phyloP scores from a whole-genome alignment of 2,329 filamentous ascomycete species.

The Emergomyces pasteurianus region DNA sequence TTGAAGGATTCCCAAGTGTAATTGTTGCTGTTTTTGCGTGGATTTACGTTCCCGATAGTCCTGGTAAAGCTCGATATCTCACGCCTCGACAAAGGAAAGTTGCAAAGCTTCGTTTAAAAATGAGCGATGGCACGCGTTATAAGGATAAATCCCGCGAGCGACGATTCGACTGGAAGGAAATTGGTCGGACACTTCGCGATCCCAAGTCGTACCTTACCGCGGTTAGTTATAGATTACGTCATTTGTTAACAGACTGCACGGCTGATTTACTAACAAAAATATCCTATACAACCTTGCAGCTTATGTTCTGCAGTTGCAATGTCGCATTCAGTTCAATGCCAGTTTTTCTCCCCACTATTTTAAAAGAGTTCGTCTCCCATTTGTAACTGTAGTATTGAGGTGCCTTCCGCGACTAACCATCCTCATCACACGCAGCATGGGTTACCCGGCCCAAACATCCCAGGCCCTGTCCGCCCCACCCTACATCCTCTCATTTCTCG shows the following conservation, averaged over 20 bases:
- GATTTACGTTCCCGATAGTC: slow-evolving; percentile 64
- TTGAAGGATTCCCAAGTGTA: slow-evolving; percentile 77
- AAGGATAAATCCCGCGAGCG: slow-evolving; percentile 20
- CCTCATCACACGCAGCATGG: slow-evolving; percentile 42
- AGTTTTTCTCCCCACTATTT: slow-evolving; percentile 74
- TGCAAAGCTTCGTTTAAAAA: slow-evolving; percentile 54
- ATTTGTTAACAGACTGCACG: neutral
- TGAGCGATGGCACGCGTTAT: slow-evolving; percentile 30
- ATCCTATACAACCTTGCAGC: slow-evolving; percentile 14
- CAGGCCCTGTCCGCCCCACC: slow-evolving; percentile 75
- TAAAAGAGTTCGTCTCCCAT: slow-evolving; percentile 40
- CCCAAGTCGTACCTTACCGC: slow-evolving; percentile 65
- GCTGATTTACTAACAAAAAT: neutral
- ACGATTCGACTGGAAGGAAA: slow-evolving; percentile 44
- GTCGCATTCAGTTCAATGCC: slow-evolving; percentile 80
- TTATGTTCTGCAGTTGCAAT: slow-evolving; percentile 81
- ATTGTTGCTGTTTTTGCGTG: slow-evolving; percentile 63
- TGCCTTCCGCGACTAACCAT: neutral
- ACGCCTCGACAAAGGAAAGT: slow-evolving; percentile 54
- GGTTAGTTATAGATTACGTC: slow-evolving; percentile 20
- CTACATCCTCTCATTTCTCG: slow-evolving; percentile 61
- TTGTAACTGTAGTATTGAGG: slow-evolving; percentile 5
- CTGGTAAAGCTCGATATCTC: slow-evolving; percentile 53
- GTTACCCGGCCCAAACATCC: slow-evolving; percentile 52
- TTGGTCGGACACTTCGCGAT: slow-evolving; percentile 49